phyloP scores from a whole-genome alignment of 805 yeast genomes.

The Alloascoidea hylecoeti region DNA sequence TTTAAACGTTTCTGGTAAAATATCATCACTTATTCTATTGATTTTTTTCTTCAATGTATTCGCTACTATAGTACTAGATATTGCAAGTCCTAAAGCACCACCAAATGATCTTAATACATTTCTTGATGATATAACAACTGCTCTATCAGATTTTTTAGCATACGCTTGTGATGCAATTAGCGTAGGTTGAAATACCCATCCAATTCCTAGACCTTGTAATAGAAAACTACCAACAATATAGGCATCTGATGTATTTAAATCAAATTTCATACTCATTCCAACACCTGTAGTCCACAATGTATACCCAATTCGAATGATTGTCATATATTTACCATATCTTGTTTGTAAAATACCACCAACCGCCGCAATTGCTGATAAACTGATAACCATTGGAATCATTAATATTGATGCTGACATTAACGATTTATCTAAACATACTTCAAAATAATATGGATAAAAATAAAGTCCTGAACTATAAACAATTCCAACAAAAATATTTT shows the following conservation, averaged over 20 bases:
- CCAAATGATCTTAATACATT: slow-evolving; percentile 45
- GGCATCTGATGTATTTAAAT: slow-evolving; percentile 17
- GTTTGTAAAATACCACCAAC: slow-evolving; percentile 32
- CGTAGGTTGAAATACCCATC: slow-evolving; percentile 38
- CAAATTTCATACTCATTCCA: slow-evolving; percentile 22
- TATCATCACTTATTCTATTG: neutral
- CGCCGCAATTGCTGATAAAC: slow-evolving; percentile 27
- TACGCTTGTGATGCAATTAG: slow-evolving; percentile 43
- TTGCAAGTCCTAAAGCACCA: slow-evolving; percentile 46
- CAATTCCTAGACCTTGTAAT: slow-evolving; percentile 29
- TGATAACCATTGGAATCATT: slow-evolving; percentile 27
- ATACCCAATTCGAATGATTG: slow-evolving; percentile 26
- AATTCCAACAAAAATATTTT: slow-evolving; percentile 33
- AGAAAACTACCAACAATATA: slow-evolving; percentile 22
- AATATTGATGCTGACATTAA: slow-evolving; percentile 26
- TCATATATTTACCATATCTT: slow-evolving; percentile 25
- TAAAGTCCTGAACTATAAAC: slow-evolving; percentile 30
- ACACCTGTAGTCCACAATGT: slow-evolving; percentile 25
- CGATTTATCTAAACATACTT: slow-evolving; percentile 26
- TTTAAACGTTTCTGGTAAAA: neutral
- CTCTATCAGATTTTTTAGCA: slow-evolving; percentile 33
- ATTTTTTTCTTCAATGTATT: neutral
- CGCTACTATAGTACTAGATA: slow-evolving; percentile 11
- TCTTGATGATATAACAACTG: slow-evolving; percentile 42
- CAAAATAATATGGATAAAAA: slow-evolving; percentile 34